These are phyloP conservation scores for Zychaea mexicana DNA, from an alignment of 371 early-diverging fungal genomes.

Conservation along the genomic window DNA sequence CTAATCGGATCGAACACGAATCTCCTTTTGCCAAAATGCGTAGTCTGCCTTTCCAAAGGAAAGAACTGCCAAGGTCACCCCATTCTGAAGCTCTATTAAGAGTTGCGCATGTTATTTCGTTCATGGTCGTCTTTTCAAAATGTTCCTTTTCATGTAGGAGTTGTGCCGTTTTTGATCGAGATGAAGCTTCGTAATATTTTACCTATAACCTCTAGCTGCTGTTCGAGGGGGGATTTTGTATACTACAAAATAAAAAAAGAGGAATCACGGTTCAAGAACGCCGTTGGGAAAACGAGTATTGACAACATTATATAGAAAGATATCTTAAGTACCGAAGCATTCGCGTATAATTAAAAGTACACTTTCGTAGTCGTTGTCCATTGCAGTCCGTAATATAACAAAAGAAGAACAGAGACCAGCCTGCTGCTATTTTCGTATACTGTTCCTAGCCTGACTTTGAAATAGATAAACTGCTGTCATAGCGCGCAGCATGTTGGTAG, in stretches of 20 bases:
- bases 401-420: too few species aligned
- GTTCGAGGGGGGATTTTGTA: conserved; percentile 81
- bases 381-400: conserved; percentile 10
- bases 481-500: too few species aligned
- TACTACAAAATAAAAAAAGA: conserved; percentile 39
- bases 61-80: conserved; percentile 73
- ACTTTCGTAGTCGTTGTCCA: conserved; percentile 72
- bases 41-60: conserved; percentile 86
- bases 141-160: too few species aligned
- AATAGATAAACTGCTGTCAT: too few species aligned
- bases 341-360: conserved; percentile 83
- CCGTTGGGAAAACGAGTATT: not conserved
- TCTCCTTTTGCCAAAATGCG: conserved; percentile 73
- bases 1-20: conserved; percentile 76
- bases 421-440: too few species aligned
- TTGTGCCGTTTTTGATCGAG: too few species aligned
- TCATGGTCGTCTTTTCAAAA: too few species aligned
- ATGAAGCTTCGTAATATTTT: not conserved
- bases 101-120: not conserved
- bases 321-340: conserved; percentile 66
- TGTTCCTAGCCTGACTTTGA: too few species aligned
- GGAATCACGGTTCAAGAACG: not conserved
- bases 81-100: conserved; percentile 79
- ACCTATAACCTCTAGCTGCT: conserved; percentile 77
- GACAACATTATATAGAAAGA: not conserved